phyloP scores from a whole-genome alignment of 2,329 filamentous ascomycete genomes.

The Scedosporium aurantiacum region DNA sequence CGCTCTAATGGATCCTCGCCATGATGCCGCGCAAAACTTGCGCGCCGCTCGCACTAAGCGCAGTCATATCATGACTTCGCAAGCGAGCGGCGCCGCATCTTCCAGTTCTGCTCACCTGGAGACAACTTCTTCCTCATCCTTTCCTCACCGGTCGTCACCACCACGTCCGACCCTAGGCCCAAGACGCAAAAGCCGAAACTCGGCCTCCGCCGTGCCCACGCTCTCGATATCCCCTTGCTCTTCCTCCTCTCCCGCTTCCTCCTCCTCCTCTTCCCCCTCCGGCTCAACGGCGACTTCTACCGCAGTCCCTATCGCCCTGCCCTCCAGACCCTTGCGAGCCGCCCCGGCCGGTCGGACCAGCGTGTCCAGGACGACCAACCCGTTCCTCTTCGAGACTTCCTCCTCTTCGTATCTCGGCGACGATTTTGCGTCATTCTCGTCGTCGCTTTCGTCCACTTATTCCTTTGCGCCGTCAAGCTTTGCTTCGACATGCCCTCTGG shows the following conservation, averaged over 20 bases:
- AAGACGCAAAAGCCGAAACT: not conserved
- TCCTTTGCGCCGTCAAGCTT: not conserved
- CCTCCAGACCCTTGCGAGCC: not conserved
- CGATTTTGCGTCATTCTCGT: not conserved
- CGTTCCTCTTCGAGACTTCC: not conserved
- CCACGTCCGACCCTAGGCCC: not conserved
- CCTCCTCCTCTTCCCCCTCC: not conserved
- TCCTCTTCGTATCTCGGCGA: not conserved
- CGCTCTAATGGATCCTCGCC: not conserved
- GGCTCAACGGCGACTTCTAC: not conserved
- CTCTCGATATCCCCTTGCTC: not conserved
- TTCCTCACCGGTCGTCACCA: not conserved
- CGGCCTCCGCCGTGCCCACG: not conserved
- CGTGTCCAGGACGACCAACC: not conserved
- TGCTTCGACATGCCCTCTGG: not conserved
- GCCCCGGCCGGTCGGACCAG: not conserved
- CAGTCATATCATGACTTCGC: not conserved
- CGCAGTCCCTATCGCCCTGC: not conserved
- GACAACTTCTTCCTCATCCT: not conserved
- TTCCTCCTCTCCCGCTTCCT: not conserved
- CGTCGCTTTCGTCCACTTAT: not conserved
- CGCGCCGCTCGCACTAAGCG: not conserved
- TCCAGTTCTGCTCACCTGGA: not conserved
- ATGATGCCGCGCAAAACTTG: constrained; percentile 1
- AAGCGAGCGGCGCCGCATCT: not conserved